phyloP scores from a whole-genome alignment of 2,329 filamentous ascomycete species.

The Penicillium sp. region DNA sequence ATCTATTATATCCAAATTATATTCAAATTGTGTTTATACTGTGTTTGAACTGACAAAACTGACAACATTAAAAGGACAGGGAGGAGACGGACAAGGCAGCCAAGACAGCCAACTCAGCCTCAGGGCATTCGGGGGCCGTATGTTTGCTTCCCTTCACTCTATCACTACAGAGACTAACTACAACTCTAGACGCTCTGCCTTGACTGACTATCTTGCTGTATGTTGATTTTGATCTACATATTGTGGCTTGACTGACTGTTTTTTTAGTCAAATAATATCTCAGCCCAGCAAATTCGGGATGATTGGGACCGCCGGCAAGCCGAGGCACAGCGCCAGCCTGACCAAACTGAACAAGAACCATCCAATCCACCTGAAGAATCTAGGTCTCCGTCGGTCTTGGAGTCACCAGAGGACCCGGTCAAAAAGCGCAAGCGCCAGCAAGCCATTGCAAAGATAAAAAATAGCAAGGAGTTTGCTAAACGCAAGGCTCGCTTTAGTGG shows the following conservation, averaged over 20 bases:
- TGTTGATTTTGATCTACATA: slow-evolving; percentile 23
- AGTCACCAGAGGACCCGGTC: slow-evolving; percentile 37
- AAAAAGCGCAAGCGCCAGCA: slow-evolving; percentile 59
- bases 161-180: slow-evolving; percentile 15
- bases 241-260: not conserved
- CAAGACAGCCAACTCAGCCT: not conserved
- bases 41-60: not conserved
- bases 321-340: slow-evolving; percentile 46
- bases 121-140: slow-evolving; percentile 47
- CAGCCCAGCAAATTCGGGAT: slow-evolving; percentile 60
- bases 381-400: slow-evolving; percentile 32
- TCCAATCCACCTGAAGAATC: slow-evolving; percentile 33
- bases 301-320: slow-evolving; percentile 56
- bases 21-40: not conserved
- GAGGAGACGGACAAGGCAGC: slow-evolving; percentile 28
- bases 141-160: slow-evolving; percentile 17
- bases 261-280: slow-evolving; percentile 61
- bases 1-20: not conserved
- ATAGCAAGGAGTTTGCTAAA: slow-evolving; percentile 51
- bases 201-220: slow-evolving; percentile 67
- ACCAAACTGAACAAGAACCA: slow-evolving; percentile 19
- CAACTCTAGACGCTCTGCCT: slow-evolving; percentile 56
- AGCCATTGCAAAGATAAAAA: slow-evolving; percentile 48
- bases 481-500: slow-evolving; percentile 44
- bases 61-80: slow-evolving; percentile 24